phyloP scores from a whole-genome alignment of 345 rosid genomes.

The Dimocarpus longan region DNA sequence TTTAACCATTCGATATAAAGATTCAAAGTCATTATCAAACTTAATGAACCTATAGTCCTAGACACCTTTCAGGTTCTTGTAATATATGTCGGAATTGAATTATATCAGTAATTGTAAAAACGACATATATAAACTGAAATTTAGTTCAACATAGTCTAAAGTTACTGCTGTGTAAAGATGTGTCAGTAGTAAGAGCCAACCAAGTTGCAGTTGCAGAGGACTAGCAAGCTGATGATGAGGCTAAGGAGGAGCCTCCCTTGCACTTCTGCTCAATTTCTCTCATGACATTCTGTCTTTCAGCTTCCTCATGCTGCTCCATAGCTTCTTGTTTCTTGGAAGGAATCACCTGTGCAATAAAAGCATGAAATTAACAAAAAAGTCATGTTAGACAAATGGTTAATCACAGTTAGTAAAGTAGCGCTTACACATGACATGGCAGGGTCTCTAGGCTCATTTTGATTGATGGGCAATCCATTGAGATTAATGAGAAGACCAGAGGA shows the following conservation, averaged over 20 bases:
- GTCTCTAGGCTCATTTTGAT: conserved; percentile 26
- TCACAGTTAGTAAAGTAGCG: neutral
- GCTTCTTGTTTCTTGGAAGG: conserved; percentile 21
- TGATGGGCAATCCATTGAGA: conserved; percentile 54
- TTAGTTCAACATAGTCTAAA: conserved; percentile 5
- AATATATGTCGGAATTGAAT: neutral
- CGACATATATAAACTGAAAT: neutral
- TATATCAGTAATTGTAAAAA: neutral
- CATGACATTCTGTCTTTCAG: conserved; percentile 12
- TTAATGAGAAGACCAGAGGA: conserved; percentile 35
- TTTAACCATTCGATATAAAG: neutral
- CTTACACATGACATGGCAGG: conserved; percentile 29
- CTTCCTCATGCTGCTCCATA: conserved; percentile 6
- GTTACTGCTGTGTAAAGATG: conserved; percentile 22
- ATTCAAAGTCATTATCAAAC: neutral
- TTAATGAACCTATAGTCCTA: neutral
- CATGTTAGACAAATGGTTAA: neutral
- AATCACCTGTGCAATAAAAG: conserved; percentile 25
- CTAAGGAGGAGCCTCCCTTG: conserved; percentile 15
- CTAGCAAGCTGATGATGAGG: conserved; percentile 16
- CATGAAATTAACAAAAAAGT: neutral
- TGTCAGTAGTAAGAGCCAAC: conserved; percentile 31
- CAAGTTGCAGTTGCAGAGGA: conserved; percentile 25
- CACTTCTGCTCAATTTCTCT: conserved; percentile 19
- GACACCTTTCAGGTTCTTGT: neutral